Percentiles rank a stretch among this genome's conserved stretches.
phyloP scores from a whole-genome alignment of 345 rosid species.

The Hypericum androsaemum region DNA sequence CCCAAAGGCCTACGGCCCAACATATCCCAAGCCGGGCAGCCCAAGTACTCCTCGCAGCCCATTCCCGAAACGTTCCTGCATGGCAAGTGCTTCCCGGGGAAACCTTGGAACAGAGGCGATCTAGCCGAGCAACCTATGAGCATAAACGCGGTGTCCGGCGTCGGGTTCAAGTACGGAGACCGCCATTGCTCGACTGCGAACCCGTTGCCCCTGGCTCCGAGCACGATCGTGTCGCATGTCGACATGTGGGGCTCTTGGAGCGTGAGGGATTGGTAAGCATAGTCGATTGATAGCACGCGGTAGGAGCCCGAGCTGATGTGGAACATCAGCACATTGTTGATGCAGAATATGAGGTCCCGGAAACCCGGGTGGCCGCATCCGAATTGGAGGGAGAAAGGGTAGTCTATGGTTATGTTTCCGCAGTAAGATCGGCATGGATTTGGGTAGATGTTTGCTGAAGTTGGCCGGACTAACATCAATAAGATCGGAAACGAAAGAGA shows the following conservation, averaged over 20 bases:
- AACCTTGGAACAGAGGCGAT: constrained; percentile 81
- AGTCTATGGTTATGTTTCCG: constrained; percentile 72
- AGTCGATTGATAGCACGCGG: constrained; percentile 69
- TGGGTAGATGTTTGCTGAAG: constrained; percentile 8
- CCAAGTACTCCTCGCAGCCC: constrained; percentile 82
- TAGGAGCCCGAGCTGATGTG: constrained; percentile 81
- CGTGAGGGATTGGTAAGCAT: constrained; percentile 63
- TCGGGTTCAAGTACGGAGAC: constrained; percentile 54
- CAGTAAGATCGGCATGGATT: constrained; percentile 62
- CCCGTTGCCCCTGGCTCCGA: constrained; percentile 75
- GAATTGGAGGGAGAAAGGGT: constrained; percentile 55
- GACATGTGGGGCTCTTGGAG: constrained; percentile 85
- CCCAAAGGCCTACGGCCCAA: constrained; percentile 31
- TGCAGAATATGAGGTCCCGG: constrained; percentile 71
- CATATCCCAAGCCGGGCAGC: constrained; percentile 62
- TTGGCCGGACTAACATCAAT: constrained; percentile 4
- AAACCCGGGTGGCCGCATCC: constrained; percentile 95
- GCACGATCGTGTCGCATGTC: constrained; percentile 51
- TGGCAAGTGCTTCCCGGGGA: constrained; percentile 69
- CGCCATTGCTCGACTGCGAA: constrained; percentile 76
- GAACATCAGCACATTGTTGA: constrained; percentile 75
- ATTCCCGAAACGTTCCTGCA: constrained; percentile 82
- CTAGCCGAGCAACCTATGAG: constrained; percentile 67
- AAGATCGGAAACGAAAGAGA: constrained; percentile 10
- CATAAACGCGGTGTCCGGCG: constrained; percentile 74